Conservation (phyloP, 2,329 filamentous ascomycete species). For the Neoascochyta sp. region DNA sequence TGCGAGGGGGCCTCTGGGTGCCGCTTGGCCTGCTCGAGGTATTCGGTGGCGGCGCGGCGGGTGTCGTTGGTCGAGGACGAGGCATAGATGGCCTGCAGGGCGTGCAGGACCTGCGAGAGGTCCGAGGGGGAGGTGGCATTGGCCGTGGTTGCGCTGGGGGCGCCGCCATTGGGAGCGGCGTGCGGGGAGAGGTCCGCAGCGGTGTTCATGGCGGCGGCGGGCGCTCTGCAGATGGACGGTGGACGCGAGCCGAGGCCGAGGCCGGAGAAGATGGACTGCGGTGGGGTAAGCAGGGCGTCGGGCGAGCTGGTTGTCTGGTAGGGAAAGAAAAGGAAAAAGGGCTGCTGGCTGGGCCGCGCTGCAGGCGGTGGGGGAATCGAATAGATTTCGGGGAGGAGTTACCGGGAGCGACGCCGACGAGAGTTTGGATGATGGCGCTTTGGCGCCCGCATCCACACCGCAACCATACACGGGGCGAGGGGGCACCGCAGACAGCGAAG, state of each 20-base stretch:
- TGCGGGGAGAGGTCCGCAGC: constrained; percentile 27
- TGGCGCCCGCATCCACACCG: constrained; percentile 3
- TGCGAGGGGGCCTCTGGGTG: constrained; percentile 75
- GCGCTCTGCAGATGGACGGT: constrained; percentile 6
- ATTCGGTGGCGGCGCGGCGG: constrained; percentile 76
- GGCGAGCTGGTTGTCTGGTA: constrained; percentile 2
- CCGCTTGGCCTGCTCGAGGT: constrained; percentile 81
- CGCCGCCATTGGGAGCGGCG: constrained; percentile 19
- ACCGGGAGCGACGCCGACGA: constrained; percentile 8
- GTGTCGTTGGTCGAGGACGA: constrained; percentile 75
- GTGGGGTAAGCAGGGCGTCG: constrained; percentile 3
- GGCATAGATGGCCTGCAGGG: constrained; percentile 83
- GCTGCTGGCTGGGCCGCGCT: constrained; percentile 3
- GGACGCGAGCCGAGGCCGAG: constrained; percentile 7
- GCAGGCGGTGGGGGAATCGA: constrained; percentile 1
- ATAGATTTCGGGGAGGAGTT: constrained; percentile 2
- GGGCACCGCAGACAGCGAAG: neutral
- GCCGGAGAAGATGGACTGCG: constrained; percentile 6
- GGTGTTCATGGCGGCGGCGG: constrained; percentile 31
- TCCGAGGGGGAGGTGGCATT: constrained; percentile 18
- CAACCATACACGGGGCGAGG: neutral
- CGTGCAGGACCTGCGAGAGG: constrained; percentile 71
- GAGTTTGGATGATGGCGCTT: constrained; percentile 7
- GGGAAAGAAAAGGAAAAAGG: too few relatives aligned
- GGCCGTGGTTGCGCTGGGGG: constrained; percentile 15